Conservation (phyloP, 441 rosid species). For the Raphanus hybrid region DNA sequence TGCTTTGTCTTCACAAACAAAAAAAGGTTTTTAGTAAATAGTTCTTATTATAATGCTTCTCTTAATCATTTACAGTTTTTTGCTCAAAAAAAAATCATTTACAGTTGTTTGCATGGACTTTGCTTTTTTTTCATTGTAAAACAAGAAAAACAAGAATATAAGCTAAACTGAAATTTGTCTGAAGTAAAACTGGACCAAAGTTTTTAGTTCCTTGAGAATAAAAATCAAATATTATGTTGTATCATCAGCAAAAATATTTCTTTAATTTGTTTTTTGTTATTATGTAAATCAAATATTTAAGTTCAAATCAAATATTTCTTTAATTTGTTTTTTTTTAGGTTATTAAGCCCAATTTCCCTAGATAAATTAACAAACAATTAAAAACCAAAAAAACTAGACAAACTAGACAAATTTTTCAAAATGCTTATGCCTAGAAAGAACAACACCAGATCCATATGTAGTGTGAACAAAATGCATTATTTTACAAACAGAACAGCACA, state of each 20-base stretch:
- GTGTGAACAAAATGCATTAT: slow-evolving; percentile 9
- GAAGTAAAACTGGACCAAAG: background rate
- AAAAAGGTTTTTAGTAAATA: slow-evolving; percentile 24
- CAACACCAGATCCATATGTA: slow-evolving; percentile 1
- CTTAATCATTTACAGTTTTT: slow-evolving; percentile 5
- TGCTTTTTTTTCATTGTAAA: background rate
- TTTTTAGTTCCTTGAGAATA: background rate
- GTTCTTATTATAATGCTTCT: slow-evolving; percentile 12
- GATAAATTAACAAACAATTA: background rate
- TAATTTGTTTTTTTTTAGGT: too few relatives aligned
- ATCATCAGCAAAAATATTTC: background rate
- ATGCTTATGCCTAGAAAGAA: background rate
- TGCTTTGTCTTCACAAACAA: slow-evolving; percentile 21
- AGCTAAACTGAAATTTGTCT: background rate
- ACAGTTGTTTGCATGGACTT: background rate
- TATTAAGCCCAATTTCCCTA: too few relatives aligned
- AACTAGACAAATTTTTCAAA: background rate
- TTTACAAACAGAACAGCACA: slow-evolving; percentile 5
- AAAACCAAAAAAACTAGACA: background rate
- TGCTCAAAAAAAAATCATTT: too few relatives aligned
- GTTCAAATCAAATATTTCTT: too few relatives aligned
- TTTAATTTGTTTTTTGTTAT: background rate
- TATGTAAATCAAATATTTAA: background rate
- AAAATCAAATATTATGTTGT: background rate
- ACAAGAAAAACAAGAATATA: background rate